Conservation (phyloP, 495 filamentous ascomycete genomes). For the Clohesyomyces aquaticus region DNA sequence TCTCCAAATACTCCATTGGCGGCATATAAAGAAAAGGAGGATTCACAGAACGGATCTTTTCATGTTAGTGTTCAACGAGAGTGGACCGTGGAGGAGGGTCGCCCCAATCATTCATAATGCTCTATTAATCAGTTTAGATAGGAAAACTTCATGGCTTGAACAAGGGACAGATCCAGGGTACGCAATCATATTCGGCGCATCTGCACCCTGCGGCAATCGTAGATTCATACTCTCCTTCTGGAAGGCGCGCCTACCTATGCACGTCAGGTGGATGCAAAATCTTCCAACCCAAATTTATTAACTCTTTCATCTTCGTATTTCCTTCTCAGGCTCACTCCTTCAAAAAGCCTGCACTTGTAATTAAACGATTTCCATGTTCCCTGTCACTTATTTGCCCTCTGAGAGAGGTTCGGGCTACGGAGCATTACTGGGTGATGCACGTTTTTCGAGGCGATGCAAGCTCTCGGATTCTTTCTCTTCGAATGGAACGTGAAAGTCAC, state of each 20-base stretch:
- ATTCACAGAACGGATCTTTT: not conserved
- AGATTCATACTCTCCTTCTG: not conserved
- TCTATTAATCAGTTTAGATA: not conserved
- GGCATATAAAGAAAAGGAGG: conserved; percentile 8
- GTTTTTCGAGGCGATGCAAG: not conserved
- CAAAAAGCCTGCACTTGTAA: conserved; percentile 14
- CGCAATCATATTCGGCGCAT: not conserved
- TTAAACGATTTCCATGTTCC: not conserved
- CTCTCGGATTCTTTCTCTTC: not conserved
- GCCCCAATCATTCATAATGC: not conserved
- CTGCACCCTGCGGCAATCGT: not conserved
- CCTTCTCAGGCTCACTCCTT: not conserved
- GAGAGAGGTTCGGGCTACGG: not conserved
- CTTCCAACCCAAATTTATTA: not conserved
- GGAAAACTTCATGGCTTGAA: too few species aligned
- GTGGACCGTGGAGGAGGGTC: conserved; percentile 17
- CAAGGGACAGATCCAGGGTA: not conserved
- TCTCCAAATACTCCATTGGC: not conserved
- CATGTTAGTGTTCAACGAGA: conserved; percentile 25
- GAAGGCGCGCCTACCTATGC: not conserved
- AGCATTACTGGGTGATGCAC: not conserved
- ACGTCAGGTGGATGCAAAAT: not conserved
- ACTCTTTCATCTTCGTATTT: not conserved
- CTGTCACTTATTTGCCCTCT: not conserved
- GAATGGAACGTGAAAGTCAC: not conserved